Evolutionary conservation across 768 basidiomycete species (phyloP), one percentile per base, ranked within the genome.

Genomic region (Dioszegia crocea): DNA sequence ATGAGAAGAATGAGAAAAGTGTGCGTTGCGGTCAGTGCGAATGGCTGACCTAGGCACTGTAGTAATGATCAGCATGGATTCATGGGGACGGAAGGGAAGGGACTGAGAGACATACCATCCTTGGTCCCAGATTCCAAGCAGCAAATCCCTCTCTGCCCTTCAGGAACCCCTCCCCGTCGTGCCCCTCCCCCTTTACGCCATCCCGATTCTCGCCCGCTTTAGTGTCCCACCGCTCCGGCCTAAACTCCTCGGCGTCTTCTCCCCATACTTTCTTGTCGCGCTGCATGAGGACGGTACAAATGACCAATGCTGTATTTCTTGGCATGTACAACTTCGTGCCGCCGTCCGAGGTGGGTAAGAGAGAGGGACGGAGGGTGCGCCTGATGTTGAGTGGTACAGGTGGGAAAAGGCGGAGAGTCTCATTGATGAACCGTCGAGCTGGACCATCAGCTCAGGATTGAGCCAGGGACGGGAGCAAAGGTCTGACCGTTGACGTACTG

Each of bases 371-470:
- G 47, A 68, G 53, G 1, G 68, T 67, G 2, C 74, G 65, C 9
- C 76, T 64, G 29, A 75, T 73, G 47, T 71, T 76, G 30, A 88
- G 76, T 6, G 88, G 88, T 0, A 90, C 86, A 6, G 88, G 87
- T 3, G 88, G 88, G 77, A 86, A 91, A 1, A 91, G 77, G 17
- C 88, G 81, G 23, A 91, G 80, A 0, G 85, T 85, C 68, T 91
- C 89, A 61, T 89, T 87, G 40, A 90, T 83, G 36, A 89, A 86
- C 84, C 70, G 56, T 47, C 58, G 55, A 38, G 61, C 65, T 72
- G 33, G 40, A 4, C 12, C 21, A 21, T 45, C 43, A 56, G 48
- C n/a, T 19, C 29, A 27, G 19, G 19, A 21, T 43, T n/a, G n/a
- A n/a, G n/a, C n/a, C n/a, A n/a, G n/a, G n/a, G n/a, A n/a, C n/a